phyloP scores from a whole-genome alignment of 2,329 filamentous ascomycete genomes.

The Cryphonectria japonica region DNA sequence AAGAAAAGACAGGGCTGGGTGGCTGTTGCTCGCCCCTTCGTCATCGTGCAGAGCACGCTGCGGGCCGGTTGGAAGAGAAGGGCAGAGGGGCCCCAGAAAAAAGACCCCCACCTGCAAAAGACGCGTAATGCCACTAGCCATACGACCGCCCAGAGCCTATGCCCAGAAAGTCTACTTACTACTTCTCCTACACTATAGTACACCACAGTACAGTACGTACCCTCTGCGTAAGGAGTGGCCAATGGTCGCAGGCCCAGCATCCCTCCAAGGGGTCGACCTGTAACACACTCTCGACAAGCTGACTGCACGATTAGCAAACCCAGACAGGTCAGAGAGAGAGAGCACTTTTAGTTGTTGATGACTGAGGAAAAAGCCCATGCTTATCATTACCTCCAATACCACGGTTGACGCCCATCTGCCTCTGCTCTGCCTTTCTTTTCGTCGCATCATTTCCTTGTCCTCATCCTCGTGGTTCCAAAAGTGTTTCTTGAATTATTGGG shows the following conservation, averaged over 20 bases:
- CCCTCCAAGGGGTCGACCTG: not conserved
- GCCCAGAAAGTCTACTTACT: not conserved
- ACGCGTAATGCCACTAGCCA: slow-evolving; percentile 23
- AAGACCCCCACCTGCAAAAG: slow-evolving; percentile 13
- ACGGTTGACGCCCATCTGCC: not conserved
- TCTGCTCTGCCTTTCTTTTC: not conserved
- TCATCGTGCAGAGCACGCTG: slow-evolving; percentile 14
- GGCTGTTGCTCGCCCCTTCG: slow-evolving; percentile 17
- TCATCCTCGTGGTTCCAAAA: not conserved
- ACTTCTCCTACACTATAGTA: not conserved
- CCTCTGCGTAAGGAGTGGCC: not conserved
- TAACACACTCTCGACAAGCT: slow-evolving; percentile 5
- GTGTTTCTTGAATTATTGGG: not conserved
- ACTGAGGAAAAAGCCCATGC: not conserved
- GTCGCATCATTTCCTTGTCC: not conserved
- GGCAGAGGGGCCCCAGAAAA: slow-evolving; percentile 3
- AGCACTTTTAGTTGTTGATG: not conserved
- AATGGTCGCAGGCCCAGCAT: not conserved
- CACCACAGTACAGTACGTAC: not conserved
- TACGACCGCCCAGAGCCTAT: not conserved
- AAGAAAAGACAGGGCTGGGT: not conserved
- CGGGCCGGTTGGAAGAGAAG: slow-evolving; percentile 9
- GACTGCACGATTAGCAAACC: not conserved
- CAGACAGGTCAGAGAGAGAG: slow-evolving; percentile 6
- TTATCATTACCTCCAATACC: not conserved